Conservation (phyloP, 2,329 filamentous ascomycete species). For the Dothidotthia symphoricarpi region DNA sequence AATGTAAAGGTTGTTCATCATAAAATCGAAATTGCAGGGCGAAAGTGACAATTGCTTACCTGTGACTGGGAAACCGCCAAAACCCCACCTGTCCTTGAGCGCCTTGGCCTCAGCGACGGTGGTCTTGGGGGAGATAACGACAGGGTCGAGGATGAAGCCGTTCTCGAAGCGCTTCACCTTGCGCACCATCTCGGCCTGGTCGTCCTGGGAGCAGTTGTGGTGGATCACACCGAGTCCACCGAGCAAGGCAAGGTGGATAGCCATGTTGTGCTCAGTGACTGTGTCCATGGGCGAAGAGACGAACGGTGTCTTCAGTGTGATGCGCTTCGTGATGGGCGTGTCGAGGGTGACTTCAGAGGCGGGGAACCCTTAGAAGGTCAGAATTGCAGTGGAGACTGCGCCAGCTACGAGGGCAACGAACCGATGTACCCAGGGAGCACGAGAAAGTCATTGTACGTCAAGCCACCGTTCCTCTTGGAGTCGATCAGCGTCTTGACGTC, state of each 20-base stretch:
- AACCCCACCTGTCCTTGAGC: constrained; percentile 97
- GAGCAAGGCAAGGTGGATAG: constrained; percentile 91
- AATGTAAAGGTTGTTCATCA: constrained; percentile 73
- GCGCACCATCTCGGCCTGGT: constrained; percentile 97
- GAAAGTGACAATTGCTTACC: constrained; percentile 64
- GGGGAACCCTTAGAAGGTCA: constrained; percentile 65
- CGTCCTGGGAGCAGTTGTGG: constrained; percentile 98
- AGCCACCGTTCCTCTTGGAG: constrained; percentile 84
- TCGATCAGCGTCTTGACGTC: constrained; percentile 84
- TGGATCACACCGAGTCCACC: constrained; percentile 93
- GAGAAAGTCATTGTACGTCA: constrained; percentile 99
- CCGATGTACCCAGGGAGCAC: constrained; percentile 95
- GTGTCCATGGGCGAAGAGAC: constrained; percentile 99
- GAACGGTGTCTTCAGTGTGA: constrained; percentile 93
- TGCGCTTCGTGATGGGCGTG: constrained; percentile 90
- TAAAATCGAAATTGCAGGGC: constrained; percentile 38
- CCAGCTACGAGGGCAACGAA: constrained; percentile 35
- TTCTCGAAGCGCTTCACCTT: constrained; percentile 99
- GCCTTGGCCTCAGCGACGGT: constrained; percentile 89
- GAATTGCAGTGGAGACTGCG: not conserved
- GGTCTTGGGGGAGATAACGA: constrained; percentile 83
- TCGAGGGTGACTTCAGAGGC: constrained; percentile 86
- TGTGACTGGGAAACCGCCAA: constrained; percentile 97
- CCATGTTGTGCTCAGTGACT: constrained; percentile 99
- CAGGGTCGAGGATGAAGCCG: constrained; percentile 94